Percentiles rank a stretch among this genome's conserved stretches.
phyloP scores from a whole-genome alignment of 73 alveolate species.

The Paramecium primaurelia region DNA sequence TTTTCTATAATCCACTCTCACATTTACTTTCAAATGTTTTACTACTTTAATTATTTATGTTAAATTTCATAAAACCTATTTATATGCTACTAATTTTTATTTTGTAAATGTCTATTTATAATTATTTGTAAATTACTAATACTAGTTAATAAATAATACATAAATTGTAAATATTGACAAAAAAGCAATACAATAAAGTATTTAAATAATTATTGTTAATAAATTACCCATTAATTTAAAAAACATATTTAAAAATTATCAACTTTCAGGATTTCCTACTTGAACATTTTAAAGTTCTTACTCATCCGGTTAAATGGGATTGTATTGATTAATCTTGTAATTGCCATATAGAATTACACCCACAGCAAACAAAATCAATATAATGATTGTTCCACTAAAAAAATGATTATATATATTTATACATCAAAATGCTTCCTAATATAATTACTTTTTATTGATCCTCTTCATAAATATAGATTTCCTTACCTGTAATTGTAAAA shows the following conservation, averaged over 20 bases:
- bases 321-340: too few relatives aligned
- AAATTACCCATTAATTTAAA: neutral
- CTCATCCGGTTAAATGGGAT: neutral
- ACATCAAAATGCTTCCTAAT: neutral
- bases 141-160: too few relatives aligned
- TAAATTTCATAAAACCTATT: too few relatives aligned
- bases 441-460: neutral
- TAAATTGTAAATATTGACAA: too few relatives aligned
- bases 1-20: too few relatives aligned
- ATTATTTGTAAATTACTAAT: too few relatives aligned
- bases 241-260: neutral
- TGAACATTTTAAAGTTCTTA: neutral
- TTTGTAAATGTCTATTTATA: too few relatives aligned
- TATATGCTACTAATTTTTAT: too few relatives aligned
- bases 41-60: too few relatives aligned
- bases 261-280: neutral
- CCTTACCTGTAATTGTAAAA: neutral
- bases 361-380: neutral
- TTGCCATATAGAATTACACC: neutral
- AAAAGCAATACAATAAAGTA: too few relatives aligned
- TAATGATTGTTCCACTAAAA: neutral
- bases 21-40: too few relatives aligned
- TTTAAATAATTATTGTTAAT: too few relatives aligned
- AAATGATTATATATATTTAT: neutral
- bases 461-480: neutral